These are phyloP conservation scores for Pinus taeda DNA, from an alignment of 75 land plant genomes.

Conservation along the genomic window DNA sequence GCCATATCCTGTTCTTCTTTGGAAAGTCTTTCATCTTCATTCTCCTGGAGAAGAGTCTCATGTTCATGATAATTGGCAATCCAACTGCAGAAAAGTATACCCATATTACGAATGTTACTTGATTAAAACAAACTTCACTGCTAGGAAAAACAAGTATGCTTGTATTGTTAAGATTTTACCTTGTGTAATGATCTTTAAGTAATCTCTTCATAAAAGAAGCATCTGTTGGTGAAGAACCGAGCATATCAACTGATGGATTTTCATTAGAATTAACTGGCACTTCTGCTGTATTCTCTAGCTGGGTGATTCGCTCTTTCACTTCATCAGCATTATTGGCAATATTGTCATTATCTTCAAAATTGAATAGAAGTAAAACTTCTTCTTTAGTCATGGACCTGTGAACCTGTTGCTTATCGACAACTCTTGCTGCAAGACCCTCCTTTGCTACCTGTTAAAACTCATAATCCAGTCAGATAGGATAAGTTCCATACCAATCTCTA, in stretches of 20 bases:
- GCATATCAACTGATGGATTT: neutral
- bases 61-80: slow-evolving; percentile 90
- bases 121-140: too few species aligned
- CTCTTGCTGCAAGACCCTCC: slow-evolving; percentile 97
- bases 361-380: slow-evolving; percentile 82
- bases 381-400: slow-evolving; percentile 82
- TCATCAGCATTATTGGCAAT: slow-evolving; percentile 12
- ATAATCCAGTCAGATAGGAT: slow-evolving; percentile 3
- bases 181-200: neutral
- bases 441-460: slow-evolving; percentile 72
- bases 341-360: slow-evolving; percentile 77
- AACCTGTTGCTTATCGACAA: slow-evolving; percentile 90
- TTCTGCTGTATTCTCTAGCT: neutral
- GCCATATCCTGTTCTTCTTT: slow-evolving; percentile 92
- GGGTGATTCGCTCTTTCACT: slow-evolving; percentile 5
- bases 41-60: slow-evolving; percentile 90
- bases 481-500: neutral
- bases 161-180: neutral
- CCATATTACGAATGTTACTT: neutral
- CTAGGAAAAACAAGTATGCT: too few species aligned
- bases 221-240: neutral
- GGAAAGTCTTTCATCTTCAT: slow-evolving; percentile 90
- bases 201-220: slow-evolving; percentile 10
- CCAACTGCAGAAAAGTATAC: slow-evolving; percentile 60
- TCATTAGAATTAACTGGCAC: neutral